Evolutionary conservation across 345 rosid species (phyloP), one percentile per base, ranked within the genome.

Genomic region (Draba incana): DNA sequence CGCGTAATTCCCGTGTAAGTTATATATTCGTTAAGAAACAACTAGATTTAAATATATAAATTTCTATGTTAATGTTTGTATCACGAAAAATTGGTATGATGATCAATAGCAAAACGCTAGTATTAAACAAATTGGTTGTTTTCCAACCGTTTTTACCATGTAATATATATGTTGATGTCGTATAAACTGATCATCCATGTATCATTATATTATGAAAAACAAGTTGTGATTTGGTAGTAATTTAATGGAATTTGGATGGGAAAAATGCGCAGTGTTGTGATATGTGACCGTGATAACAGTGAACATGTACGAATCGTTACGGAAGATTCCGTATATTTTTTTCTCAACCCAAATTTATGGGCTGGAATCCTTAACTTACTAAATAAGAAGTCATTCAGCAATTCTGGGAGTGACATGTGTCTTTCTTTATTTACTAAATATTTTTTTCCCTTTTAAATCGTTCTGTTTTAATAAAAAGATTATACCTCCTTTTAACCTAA

Each of bases 231-330:
- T 43, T 5, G 8, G 55, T 54, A n/a, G 39, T 62, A 52, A 24
- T 44, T 42, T 14, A 14, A 71, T 54, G 20, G 10, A 25, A 25
- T 45, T 46, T 37, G 25, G 57, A 72, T 56, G 58, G 6, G 37
- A 43, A 48, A 25, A 56, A 48, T 11, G 20, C 64, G 45, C 58
- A 56, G 51, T 55, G 27, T 48, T 72, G 70, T 64, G 57, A 38
- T 72, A 31, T 28, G 51, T 58, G 67, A 44, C 55, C n/a, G 6
- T 58, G 25, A 59, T 58, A 54, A 44, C 62, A 66, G 35, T 66
- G 55, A 64, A 66, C 68, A 52, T 74, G 72, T 74, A 74, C 72
- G 77, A 74, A 58, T 66, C 62, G 61, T 33, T 66, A 73, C 72
- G 68, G 68, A 73, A 73, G 56, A 73, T 66, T 66, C 66, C 33